Evolutionary conservation across 164 flowering plant genomes (phyloP), one percentile per base, ranked within the genome.

Genomic region (grape (Vitis vinifera)): DNA sequence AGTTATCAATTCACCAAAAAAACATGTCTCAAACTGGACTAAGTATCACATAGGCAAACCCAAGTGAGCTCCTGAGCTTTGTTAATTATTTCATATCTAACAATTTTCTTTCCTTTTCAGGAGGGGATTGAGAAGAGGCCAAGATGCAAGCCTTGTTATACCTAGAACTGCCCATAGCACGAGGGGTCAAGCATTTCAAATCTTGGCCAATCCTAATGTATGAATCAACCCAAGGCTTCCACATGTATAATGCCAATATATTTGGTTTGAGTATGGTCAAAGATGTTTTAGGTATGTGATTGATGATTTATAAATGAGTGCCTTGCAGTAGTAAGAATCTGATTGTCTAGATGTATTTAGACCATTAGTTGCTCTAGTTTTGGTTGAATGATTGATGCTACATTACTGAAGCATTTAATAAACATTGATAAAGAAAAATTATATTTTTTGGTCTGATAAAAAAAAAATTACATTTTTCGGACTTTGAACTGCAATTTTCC

Each of bases 161-260:
- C 58, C 55, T 66, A 79, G 81, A 76, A 78, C 70, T 68, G 14
- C 71, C 8, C 58, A 58, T 66, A 79, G 81, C 75, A 78, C 70
- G 71, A 83, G 76, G 71, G 68, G 83, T 12, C 82, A 73, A 48
- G 76, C 85, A 70, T 76, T 86, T 68, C 79, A 71, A 69, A 65
- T 85, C 71, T 68, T 86, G 78, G 89, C 87, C 44, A 87, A 81
- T 74, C 63, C 90, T 72, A 85, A 84, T 81, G 90, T 89, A 85
- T 74, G 91, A 74, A 73, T 76, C 67, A 71, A 68, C 52, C 29
- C 73, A 72, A 74, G 67, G 79, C 76, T 71, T 71, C 82, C 74
- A 65, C 76, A 65, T 83, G 71, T 76, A 65, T 79, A 58, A 78
- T 73, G 69, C 78, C 65, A 70, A 70, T 73, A 68, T 62, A 67